Percentiles rank a stretch among this genome's conserved stretches.
Conservation (phyloP, 495 filamentous ascomycete genomes). For the Aspergillus coremiiformis region DNA sequence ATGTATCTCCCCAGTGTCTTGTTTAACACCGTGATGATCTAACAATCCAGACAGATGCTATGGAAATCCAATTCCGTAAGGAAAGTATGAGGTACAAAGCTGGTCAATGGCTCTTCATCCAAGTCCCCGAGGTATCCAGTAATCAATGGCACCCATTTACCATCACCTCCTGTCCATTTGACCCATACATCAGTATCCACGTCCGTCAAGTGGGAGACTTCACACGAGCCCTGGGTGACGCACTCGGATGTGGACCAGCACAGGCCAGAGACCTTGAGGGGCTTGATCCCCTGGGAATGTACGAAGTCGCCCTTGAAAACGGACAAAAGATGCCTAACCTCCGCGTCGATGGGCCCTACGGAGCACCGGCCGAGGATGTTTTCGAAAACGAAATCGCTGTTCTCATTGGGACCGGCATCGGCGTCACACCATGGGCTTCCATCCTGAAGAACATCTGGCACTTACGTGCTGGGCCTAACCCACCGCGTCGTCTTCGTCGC, state of each 20-base stretch:
- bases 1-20: background rate
- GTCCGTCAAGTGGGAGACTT: conserved; percentile 96
- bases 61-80: conserved; percentile 96
- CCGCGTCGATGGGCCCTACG: conserved; percentile 92
- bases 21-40: conserved; percentile 23
- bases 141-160: conserved; percentile 99
- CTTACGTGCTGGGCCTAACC: conserved; percentile 74
- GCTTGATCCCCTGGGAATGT: conserved; percentile 92
- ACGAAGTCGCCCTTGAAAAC: conserved; percentile 93
- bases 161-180: conserved; percentile 96
- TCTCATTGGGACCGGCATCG: conserved; percentile 94
- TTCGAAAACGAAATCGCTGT: conserved; percentile 98
- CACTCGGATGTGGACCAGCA: conserved; percentile 81
- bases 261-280: conserved; percentile 80
- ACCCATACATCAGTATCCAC: conserved; percentile 89
- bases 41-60: conserved; percentile 54
- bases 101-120: conserved; percentile 95
- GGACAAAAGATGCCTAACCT: conserved; percentile 82
- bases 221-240: conserved; percentile 77
- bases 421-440: conserved; percentile 94
- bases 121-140: conserved; percentile 77
- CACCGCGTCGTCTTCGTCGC: conserved; percentile 77
- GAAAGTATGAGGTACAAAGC: conserved; percentile 97
- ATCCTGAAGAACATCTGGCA: conserved; percentile 99
- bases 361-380: conserved; percentile 84